phyloP scores from a whole-genome alignment of 148 eudicot species.

The Rhododendron griersonianum region DNA sequence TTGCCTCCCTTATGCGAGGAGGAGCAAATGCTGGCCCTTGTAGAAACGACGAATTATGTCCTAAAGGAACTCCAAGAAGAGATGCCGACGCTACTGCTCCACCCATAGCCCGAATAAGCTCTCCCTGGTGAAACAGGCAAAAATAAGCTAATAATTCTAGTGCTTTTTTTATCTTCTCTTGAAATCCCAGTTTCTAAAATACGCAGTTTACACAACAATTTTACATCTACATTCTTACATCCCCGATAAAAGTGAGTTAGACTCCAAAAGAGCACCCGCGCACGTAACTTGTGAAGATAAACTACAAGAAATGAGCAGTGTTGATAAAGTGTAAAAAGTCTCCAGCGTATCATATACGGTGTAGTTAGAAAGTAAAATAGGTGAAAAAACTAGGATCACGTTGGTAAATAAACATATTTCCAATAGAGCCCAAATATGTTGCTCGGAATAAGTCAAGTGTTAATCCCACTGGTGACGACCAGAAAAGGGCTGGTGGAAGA shows the following conservation, averaged over 20 bases:
- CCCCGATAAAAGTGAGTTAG: background rate
- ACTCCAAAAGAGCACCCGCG: background rate
- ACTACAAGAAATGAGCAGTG: background rate
- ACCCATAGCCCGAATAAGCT: constrained; percentile 87
- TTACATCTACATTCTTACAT: background rate
- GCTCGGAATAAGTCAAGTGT: background rate
- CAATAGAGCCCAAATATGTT: background rate
- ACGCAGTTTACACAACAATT: background rate
- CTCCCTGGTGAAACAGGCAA: constrained; percentile 38
- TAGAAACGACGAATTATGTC: constrained; percentile 94
- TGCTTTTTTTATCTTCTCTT: no score
- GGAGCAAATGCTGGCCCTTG: constrained; percentile 99
- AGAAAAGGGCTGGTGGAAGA: background rate
- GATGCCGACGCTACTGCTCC: constrained; percentile 77
- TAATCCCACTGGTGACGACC: background rate
- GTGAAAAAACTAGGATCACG: background rate
- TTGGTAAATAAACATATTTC: background rate
- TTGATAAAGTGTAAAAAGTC: background rate
- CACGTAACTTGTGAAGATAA: background rate
- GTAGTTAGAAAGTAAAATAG: background rate
- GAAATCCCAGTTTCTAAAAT: background rate
- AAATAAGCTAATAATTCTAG: background rate
- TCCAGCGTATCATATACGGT: background rate
- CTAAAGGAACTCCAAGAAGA: constrained; percentile 93
- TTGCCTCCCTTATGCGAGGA: constrained; percentile 90